Conservation (phyloP, 164 flowering plant species). For the Aristolochia californica region DNA sequence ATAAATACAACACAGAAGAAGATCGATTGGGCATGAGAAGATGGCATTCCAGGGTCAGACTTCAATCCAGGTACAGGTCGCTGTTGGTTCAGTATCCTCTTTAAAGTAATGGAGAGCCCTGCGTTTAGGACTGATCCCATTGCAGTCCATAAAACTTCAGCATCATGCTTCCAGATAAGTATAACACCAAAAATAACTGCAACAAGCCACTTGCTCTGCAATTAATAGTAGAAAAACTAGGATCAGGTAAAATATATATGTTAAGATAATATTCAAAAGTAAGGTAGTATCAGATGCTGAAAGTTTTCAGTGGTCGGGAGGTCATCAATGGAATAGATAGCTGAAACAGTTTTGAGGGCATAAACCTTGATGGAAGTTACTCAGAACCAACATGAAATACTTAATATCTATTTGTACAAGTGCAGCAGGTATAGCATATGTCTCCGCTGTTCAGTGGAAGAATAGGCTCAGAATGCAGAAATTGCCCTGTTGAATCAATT, state of each 20-base stretch:
- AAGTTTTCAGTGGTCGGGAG: neutral
- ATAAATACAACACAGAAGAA: slow-evolving; percentile 31
- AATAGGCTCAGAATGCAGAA: too few species aligned
- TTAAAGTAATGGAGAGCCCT: slow-evolving; percentile 44
- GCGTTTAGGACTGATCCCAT: slow-evolving; percentile 58
- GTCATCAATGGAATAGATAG: neutral
- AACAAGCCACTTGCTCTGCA: slow-evolving; percentile 90
- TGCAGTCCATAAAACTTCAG: slow-evolving; percentile 57
- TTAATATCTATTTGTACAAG: too few species aligned
- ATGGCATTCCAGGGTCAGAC: slow-evolving; percentile 87
- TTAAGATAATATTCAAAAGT: neutral
- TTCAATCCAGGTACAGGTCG: slow-evolving; percentile 40
- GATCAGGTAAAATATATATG: neutral
- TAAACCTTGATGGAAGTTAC: too few species aligned
- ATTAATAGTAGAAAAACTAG: slow-evolving; percentile 6
- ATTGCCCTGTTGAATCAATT: too few species aligned
- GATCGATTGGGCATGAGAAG: slow-evolving; percentile 79
- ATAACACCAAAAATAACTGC: slow-evolving; percentile 36
- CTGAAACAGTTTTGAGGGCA: too few species aligned
- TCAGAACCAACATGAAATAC: too few species aligned
- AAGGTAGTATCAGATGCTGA: neutral
- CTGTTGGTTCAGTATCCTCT: slow-evolving; percentile 60
- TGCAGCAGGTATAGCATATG: too few species aligned
- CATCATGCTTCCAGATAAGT: slow-evolving; percentile 74
- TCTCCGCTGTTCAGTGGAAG: too few species aligned